Conservation (phyloP, 2,329 filamentous ascomycete genomes). For the Epicoccum sorghinum region DNA sequence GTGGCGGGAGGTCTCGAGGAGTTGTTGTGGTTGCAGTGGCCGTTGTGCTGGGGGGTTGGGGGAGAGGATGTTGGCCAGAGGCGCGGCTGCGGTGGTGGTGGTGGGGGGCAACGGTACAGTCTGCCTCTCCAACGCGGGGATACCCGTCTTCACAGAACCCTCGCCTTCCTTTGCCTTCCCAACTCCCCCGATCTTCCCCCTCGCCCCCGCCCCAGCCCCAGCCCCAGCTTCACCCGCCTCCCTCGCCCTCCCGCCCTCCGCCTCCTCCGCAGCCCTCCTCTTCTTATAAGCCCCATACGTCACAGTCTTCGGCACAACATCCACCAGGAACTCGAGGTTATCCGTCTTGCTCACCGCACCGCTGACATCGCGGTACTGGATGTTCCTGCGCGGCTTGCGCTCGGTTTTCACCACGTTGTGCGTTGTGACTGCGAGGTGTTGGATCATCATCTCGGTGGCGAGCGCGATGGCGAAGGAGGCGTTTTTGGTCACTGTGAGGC, state of each 20-base stretch:
- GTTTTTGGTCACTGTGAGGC: slow-evolving; percentile 86
- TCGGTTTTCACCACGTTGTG: slow-evolving; percentile 90
- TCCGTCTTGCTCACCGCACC: slow-evolving; percentile 86
- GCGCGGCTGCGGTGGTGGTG: no score
- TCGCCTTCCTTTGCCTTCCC: slow-evolving; percentile 4
- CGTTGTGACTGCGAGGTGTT: slow-evolving; percentile 83
- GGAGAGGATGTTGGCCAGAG: no score
- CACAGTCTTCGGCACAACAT: slow-evolving; percentile 86
- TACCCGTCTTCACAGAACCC: neutral
- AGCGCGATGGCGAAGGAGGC: slow-evolving; percentile 92
- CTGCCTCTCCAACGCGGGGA: no score
- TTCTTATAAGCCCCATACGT: slow-evolving; percentile 81
- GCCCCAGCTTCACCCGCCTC: slow-evolving; percentile 42
- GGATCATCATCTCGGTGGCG: slow-evolving; percentile 94
- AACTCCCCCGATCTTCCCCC: neutral
- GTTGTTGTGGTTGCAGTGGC: no score
- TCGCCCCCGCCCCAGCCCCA: neutral
- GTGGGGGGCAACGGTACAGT: no score
- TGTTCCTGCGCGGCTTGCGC: slow-evolving; percentile 87
- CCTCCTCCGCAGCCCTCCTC: slow-evolving; percentile 51
- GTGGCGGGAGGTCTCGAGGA: no score
- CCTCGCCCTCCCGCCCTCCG: slow-evolving; percentile 7
- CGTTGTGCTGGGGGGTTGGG: neutral
- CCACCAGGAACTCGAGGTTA: slow-evolving; percentile 91
- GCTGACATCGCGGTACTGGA: slow-evolving; percentile 95